A percentile compares a stretch with the other conserved stretches of the same genome.
Evolutionary conservation across 345 rosid species (phyloP).

Genomic region (Citrus reticulata): DNA sequence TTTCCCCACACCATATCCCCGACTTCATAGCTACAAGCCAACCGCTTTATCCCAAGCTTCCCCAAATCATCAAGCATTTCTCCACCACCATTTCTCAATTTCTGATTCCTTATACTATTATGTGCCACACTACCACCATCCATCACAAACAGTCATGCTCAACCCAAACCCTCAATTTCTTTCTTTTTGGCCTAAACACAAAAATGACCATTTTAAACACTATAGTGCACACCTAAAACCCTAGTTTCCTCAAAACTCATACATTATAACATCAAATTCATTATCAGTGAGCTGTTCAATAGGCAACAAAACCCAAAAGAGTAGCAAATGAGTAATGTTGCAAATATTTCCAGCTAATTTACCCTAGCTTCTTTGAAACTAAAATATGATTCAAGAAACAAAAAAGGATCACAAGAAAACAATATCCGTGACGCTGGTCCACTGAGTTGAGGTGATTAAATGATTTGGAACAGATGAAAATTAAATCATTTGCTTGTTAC

Average conservation of each 20-base stretch:
- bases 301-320: background rate
- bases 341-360: background rate
- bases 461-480: background rate
- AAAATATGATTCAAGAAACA: too few relatives aligned
- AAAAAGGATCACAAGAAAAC: background rate
- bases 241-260: background rate
- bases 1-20: constrained; percentile 76
- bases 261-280: too few relatives aligned
- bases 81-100: background rate
- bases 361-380: background rate
- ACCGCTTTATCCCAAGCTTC: background rate
- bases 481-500: background rate
- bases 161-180: too few relatives aligned
- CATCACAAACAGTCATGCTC: background rate
- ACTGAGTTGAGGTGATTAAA: background rate
- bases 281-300: too few relatives aligned
- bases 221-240: background rate
- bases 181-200: background rate
- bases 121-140: background rate
- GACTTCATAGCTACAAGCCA: constrained; percentile 33
- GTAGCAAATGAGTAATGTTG: background rate
- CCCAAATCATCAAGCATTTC: background rate
- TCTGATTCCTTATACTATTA: background rate
- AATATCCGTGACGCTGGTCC: background rate
- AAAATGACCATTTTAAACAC: background rate